phyloP scores from a whole-genome alignment of 2,329 filamentous ascomycete species.

The Phymatotrichopsis omnivora region DNA sequence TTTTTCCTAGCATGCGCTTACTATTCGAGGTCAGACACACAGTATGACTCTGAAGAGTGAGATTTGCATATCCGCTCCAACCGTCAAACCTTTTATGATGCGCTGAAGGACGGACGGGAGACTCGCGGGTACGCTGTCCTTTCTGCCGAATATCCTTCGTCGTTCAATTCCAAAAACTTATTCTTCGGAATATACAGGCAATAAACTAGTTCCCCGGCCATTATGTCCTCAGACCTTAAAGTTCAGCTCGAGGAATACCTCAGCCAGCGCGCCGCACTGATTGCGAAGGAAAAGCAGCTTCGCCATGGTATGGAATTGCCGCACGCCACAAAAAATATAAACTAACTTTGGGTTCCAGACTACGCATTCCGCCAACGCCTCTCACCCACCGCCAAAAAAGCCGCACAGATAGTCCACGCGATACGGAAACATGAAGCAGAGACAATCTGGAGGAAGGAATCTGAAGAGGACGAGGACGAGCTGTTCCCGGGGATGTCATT shows the following conservation, averaged over 20 bases:
- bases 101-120: too few relatives aligned
- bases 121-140: too few relatives aligned
- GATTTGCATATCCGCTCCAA: too few relatives aligned
- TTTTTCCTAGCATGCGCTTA: too few relatives aligned
- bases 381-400: conserved; percentile 66
- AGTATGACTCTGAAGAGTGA: too few relatives aligned
- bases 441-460: conserved; percentile 63
- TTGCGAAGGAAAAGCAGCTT: conserved; percentile 69
- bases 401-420: conserved; percentile 66
- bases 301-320: conserved; percentile 58
- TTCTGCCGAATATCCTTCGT: too few relatives aligned
- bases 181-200: too few relatives aligned
- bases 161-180: too few relatives aligned
- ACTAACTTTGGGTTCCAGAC: conserved; percentile 38
- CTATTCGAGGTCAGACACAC: too few relatives aligned
- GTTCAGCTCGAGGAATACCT: conserved; percentile 57
- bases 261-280: conserved; percentile 61
- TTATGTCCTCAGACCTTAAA: conserved; percentile 30
- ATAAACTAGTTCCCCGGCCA: conserved; percentile 31
- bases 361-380: conserved; percentile 61
- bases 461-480: conserved; percentile 51
- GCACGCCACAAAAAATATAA: conserved; percentile 7
- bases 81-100: too few relatives aligned
- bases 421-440: conserved; percentile 69
- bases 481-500: conserved; percentile 93